Evolutionary conservation across 139 green algal species (phyloP).

Genomic region (Chlorella sp.): DNA sequence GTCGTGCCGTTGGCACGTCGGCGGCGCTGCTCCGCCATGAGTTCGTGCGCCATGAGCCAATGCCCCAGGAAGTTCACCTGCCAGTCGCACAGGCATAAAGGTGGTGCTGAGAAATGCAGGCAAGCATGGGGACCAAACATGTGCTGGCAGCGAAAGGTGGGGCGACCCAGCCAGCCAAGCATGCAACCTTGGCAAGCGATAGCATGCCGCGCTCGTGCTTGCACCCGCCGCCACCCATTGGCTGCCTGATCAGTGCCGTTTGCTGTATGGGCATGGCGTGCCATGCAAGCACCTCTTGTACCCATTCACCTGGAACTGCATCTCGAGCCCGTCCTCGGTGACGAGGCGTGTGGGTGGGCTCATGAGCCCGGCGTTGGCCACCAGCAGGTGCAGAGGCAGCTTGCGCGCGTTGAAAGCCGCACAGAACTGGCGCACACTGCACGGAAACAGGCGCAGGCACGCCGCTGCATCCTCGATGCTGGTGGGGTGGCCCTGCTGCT

Average conservation of each 20-base stretch:
- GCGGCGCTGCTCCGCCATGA: conserved; percentile 27
- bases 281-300: neutral
- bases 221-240: neutral
- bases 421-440: conserved; percentile 42
- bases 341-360: conserved; percentile 25
- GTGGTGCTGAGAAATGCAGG: no score
- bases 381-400: conserved; percentile 45
- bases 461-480: neutral
- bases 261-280: no score
- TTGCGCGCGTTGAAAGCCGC: conserved; percentile 21
- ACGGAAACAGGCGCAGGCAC: neutral
- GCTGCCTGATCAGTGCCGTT: no score
- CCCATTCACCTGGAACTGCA: conserved; percentile 69
- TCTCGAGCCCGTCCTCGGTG: conserved; percentile 57
- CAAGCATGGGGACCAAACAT: no score
- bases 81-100: no score
- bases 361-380: conserved; percentile 71
- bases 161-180: no score
- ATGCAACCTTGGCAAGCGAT: no score
- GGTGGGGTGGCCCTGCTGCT: neutral
- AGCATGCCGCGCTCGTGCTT: neutral
- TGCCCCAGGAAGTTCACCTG: conserved; percentile 61
- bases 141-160: no score
- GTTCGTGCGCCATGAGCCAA: conserved; percentile 44
- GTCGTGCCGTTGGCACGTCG: neutral